Base-by-base conservation (phyloP, 2,329 filamentous ascomycete genomes). In the Fusarium robinianum region DNA sequence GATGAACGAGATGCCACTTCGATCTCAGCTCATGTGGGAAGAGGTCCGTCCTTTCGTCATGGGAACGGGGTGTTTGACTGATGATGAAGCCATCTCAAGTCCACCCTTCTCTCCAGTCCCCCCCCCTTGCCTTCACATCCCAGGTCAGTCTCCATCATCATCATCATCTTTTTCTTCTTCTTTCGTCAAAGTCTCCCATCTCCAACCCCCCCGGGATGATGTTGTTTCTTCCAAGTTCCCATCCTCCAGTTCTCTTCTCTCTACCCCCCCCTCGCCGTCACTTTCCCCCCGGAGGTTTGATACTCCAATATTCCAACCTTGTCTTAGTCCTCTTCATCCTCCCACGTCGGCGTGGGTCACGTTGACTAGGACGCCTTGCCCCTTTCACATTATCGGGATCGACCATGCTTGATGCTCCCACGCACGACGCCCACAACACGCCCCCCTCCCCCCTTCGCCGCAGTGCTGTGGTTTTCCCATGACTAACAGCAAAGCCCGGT, bases 401-500 rank as follows among this genome's bases (percentile, higher is more conserved):
- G 39, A 31, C 26, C 41, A 48, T 37, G 32, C 32, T 39, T 19
- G 40, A 23, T 52, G 30, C 41, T 52, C 41, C 36, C 41, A 43
- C 43, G 38, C 23, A n/a, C 8, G 18, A 36, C 47, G 35, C 32
- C 55, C 56, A 54, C 56, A 52, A 46, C 38, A 31, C 19, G n/a
- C n/a, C n/a, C n/a, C n/a, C n/a, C n/a, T n/a, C n/a, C n/a, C n/a
- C n/a, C n/a, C n/a, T n/a, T n/a, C n/a, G n/a, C 42, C 29, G 38
- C 35, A 26, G 39, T 19, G 25, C 41, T 47, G 51, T 18, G 38
- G 29, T 37, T 41, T 57, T 55, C 46, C 26, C 46, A 60, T 61
- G 58, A 61, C 58, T 61, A 61, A 61, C 45, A 26, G n/a, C 40
- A 32, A 33, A 46, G 39, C 19, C 39, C 44, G 25, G 47, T 34